Conservation (phyloP, 257 asterid genomes). For the Asclepias syriaca region DNA sequence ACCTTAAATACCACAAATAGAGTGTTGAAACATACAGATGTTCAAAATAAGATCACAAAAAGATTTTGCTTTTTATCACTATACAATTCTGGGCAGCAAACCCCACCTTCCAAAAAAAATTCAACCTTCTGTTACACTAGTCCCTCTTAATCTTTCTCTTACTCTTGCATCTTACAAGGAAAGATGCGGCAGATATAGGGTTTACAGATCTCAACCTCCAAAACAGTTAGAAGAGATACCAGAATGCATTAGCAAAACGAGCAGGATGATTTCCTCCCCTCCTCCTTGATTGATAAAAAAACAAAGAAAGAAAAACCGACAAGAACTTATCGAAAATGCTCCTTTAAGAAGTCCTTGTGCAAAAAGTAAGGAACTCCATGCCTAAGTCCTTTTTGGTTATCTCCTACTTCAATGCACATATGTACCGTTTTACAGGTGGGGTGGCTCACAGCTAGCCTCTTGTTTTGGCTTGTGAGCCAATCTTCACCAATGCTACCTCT, state of each 20-base stretch:
- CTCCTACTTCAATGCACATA: slow-evolving; percentile 20
- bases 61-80: background rate
- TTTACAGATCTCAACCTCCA: slow-evolving; percentile 13
- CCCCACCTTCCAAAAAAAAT: background rate
- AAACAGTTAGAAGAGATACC: slow-evolving; percentile 1
- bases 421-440: background rate
- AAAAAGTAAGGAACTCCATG: background rate
- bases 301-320: background rate
- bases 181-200: background rate
- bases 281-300: background rate
- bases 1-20: background rate
- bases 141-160: background rate
- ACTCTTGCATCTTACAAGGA: background rate
- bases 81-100: background rate
- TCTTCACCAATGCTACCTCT: slow-evolving; percentile 21
- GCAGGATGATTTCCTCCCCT: background rate
- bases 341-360: background rate
- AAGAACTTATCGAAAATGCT: background rate
- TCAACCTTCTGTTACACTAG: background rate
- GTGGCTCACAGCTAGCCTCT: background rate
- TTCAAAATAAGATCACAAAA: background rate
- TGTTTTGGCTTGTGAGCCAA: background rate
- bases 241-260: background rate
- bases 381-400: background rate
- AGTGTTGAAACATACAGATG: background rate